Percentiles rank a stretch among this genome's conserved stretches.
phyloP scores from a whole-genome alignment of 805 yeast species.

The Candida manassasensis region DNA sequence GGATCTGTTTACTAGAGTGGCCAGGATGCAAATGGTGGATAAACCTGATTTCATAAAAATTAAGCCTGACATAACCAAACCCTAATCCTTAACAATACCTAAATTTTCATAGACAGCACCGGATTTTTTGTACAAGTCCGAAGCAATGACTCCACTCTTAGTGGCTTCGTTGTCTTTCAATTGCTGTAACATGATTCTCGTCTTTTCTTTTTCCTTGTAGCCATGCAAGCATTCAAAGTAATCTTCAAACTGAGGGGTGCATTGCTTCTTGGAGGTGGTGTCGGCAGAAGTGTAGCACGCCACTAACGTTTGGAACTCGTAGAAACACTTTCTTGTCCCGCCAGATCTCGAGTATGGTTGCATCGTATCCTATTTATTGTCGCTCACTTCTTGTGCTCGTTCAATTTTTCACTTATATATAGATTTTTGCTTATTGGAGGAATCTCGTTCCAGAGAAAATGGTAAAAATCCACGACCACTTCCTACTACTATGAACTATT shows the following conservation, averaged over 20 bases:
- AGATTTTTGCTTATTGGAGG: conserved; percentile 5
- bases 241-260: conserved; percentile 42
- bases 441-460: neutral
- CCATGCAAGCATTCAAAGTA: conserved; percentile 46
- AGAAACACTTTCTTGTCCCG: conserved; percentile 45
- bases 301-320: conserved; percentile 41
- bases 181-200: conserved; percentile 42
- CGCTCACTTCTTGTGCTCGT: conserved; percentile 2
- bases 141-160: conserved; percentile 37
- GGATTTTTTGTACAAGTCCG: conserved; percentile 39
- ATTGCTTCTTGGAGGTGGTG: conserved; percentile 36
- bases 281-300: conserved; percentile 44
- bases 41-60: neutral
- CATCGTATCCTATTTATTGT: conserved; percentile 19
- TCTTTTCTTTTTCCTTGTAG: conserved; percentile 41
- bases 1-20: too few relatives aligned
- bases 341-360: conserved; percentile 46
- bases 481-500: neutral
- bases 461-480: neutral
- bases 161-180: conserved; percentile 40
- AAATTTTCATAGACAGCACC: conserved; percentile 40
- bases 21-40: conserved; percentile 1
- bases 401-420: conserved; percentile 2
- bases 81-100: conserved; percentile 28
- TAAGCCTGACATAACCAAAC: neutral